A percentile compares a stretch with the other conserved stretches of the same genome.
Evolutionary conservation across 148 eudicot species (phyloP).

Genomic region (Dianthus caryophyllus): DNA sequence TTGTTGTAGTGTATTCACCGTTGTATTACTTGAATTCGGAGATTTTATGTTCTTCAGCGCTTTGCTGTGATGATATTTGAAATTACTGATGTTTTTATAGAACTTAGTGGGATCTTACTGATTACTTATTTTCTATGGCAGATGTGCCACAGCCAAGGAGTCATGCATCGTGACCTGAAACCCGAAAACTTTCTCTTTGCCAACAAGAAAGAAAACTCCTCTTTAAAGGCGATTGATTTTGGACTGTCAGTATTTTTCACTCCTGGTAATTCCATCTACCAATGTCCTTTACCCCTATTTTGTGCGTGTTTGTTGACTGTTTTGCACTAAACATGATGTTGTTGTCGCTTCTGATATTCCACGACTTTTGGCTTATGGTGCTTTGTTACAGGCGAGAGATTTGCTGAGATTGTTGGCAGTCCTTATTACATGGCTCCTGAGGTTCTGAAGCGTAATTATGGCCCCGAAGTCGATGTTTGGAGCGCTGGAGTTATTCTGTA

Average conservation of each 20-base stretch:
- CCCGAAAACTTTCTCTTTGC: slow-evolving; percentile 59
- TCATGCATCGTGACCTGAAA: slow-evolving; percentile 60
- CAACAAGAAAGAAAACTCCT: slow-evolving; percentile 53
- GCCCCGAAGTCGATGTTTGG: slow-evolving; percentile 42
- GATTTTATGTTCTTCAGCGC: background rate
- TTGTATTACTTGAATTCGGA: background rate
- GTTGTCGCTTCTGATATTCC: background rate
- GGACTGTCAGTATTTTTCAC: slow-evolving; percentile 56
- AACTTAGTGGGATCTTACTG: background rate
- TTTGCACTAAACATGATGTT: background rate
- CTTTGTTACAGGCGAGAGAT: slow-evolving; percentile 36
- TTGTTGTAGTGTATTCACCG: background rate
- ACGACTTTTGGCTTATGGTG: slow-evolving; percentile 1
- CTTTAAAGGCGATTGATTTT: slow-evolving; percentile 60
- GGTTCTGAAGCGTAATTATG: slow-evolving; percentile 38
- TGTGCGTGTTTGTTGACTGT: background rate
- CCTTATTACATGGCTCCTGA: slow-evolving; percentile 67
- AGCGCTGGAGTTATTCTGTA: slow-evolving; percentile 49
- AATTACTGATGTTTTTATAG: background rate
- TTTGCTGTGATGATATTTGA: background rate
- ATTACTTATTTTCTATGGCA: slow-evolving; percentile 6
- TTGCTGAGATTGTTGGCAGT: slow-evolving; percentile 60
- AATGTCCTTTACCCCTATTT: background rate
- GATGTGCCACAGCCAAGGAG: slow-evolving; percentile 54
- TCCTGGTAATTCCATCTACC: slow-evolving; percentile 33